Base-by-base conservation (phyloP, 75 land plant genomes). In the Adiantum capillusveneris region DNA sequence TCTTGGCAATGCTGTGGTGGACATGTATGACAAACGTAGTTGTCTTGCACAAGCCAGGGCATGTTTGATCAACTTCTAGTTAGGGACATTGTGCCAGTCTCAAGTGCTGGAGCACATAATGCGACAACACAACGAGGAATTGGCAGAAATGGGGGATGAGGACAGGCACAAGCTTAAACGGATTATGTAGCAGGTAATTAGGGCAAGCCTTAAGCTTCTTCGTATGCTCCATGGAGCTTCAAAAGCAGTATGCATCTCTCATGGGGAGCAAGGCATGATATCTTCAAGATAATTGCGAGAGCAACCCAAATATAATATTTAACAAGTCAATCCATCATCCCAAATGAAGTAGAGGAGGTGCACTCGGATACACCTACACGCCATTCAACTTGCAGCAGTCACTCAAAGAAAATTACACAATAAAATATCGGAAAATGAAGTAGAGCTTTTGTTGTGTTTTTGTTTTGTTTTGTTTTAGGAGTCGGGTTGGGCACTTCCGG, bases 181-280 rank as follows among this genome's bases (percentile, higher is more conserved):
- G 21, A 67, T 76, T 3, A 76, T 76, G 79, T 71, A 76, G 64
- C 66, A 76, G 53, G 77, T 76, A 29, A 73, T 76, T 26, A 54
- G 67, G 18, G 77, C 79, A 7, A 76, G 79, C 71, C 60, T 76
- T 21, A 76, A 73, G 61, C 60, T 76, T 24, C 56, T 76, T 21
- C 77, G 73, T 45, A 21, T 71, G 73, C 71, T 73, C 73, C 31
- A 31, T 60, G 30, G 79, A 76, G 71, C 77, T 76, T 17, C 79
- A 76, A 62, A 76, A 72, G 36, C 79, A 76, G 55, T 76, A 72
- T 28, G 79, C 76, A 25, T 63, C 61, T 41, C 70, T 76, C 9
- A 57, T 71, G 25, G 63, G 68, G 11, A 60, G 57, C 44, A 39
- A 66, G 5, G 3, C 21, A 2, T 6, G 2, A 5, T n/a, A 17